These are phyloP conservation scores for Solanum peruvianum DNA, from an alignment of 257 asterid genomes.

Conservation along the genomic window DNA sequence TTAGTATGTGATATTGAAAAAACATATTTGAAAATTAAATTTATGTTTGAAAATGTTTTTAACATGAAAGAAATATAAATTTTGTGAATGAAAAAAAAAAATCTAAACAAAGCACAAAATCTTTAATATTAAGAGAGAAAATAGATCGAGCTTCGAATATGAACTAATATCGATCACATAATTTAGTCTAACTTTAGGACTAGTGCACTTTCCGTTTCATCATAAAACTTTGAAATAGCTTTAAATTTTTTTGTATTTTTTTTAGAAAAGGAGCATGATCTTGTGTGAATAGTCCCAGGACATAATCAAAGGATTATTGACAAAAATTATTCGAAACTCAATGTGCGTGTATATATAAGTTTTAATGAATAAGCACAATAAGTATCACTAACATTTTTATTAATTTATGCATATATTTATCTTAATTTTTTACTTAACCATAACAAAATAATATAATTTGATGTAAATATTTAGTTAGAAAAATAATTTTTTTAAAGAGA, in stretches of 20 bases:
- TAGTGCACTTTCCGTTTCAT: not conserved
- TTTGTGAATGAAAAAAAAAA: not conserved
- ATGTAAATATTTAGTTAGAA: not conserved
- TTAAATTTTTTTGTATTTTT: no score
- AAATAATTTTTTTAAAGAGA: not conserved
- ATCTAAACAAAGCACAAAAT: not conserved
- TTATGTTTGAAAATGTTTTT: not conserved
- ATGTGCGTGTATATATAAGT: not conserved
- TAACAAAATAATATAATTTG: not conserved
- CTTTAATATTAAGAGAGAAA: no score
- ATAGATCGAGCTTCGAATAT: no score
- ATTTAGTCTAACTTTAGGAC: not conserved
- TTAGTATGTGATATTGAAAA: not conserved
- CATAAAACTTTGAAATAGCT: not conserved
- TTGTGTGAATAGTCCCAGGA: not conserved
- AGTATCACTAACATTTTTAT: not conserved
- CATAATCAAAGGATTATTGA: not conserved
- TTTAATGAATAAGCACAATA: not conserved
- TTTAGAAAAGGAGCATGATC: not conserved
- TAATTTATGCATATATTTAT: not conserved
- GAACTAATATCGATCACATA: no score
- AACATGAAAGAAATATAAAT: not conserved
- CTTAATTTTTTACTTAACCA: not conserved
- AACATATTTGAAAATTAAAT: not conserved
- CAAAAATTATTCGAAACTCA: not conserved